Base-by-base conservation (phyloP, 2,329 filamentous ascomycete genomes). In the Colletotrichum somersetense region DNA sequence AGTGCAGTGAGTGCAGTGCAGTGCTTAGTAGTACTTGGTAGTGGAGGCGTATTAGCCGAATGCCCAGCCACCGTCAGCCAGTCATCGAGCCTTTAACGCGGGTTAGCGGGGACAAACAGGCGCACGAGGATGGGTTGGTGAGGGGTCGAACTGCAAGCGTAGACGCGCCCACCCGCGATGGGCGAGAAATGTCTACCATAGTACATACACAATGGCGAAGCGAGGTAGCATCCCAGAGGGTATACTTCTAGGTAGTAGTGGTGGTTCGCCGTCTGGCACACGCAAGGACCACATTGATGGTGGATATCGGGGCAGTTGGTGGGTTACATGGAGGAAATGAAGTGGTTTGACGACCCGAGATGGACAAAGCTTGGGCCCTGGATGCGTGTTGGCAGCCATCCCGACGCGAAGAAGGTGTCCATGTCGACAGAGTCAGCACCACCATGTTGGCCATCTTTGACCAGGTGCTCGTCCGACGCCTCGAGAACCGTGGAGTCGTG, bases 101-200 rank as follows among this genome's bases (percentile, higher is more conserved):
- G 62, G 55, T 52, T 71, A 71, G 70, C 52, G 67, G 66, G 44
- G 33, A 16, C 33, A 46, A 52, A 59, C 18, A 61, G 70, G 55
- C 66, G 70, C 66, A 72, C 55, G 20, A 35, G 55, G 38, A 63
- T 65, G 61, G 63, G 56, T 64, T 40, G 33, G 46, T 52, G 57
- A 55, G 58, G 70, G 55, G 48, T 68, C 35, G 55, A 55, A 42
- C 12, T 57, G 71, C n/a, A 44, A 55, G 44, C 62, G 62, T 73
- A 73, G 71, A 57, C 71, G 71, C 71, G 71, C 62, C 71, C 71
- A 71, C 62, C 62, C 71, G 71, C 67, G 48, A 67, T 40, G 48
- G 38, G 23, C 35, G 26, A 50, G 59, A 11, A 38, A 56, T 61
- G 65, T 5, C 30, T 30, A 30, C 30, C 26, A 26, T 30, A 30